These are phyloP conservation scores for Cichorium intybus DNA, from an alignment of 140 eudicot genomes.

Conservation along the genomic window DNA sequence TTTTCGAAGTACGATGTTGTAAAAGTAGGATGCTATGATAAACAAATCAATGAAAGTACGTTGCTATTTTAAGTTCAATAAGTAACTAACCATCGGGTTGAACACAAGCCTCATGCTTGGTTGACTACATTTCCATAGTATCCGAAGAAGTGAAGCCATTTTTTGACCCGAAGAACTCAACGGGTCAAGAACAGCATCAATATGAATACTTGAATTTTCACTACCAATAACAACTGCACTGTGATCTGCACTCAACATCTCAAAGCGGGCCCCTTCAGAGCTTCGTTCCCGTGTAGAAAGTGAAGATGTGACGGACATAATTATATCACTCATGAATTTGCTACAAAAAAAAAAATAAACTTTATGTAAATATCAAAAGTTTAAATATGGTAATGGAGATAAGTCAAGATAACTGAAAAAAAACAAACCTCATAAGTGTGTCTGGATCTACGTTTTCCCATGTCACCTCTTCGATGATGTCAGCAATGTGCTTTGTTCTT, in stretches of 20 bases:
- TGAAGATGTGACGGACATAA: slow-evolving; percentile 85
- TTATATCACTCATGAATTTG: slow-evolving; percentile 81
- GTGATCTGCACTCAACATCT: slow-evolving; percentile 63
- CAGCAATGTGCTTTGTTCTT: slow-evolving; percentile 75
- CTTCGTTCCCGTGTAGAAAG: slow-evolving; percentile 74
- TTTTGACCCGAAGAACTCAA: slow-evolving; percentile 94
- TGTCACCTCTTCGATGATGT: slow-evolving; percentile 64
- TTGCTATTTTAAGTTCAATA: slow-evolving; percentile 1
- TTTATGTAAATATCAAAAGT: slow-evolving; percentile 6
- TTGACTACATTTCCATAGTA: slow-evolving; percentile 63
- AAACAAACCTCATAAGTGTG: slow-evolving; percentile 68
- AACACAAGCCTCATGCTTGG: slow-evolving; percentile 95
- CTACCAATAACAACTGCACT: slow-evolving; percentile 75
- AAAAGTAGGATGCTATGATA: too few relatives aligned
- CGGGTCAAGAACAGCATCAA: slow-evolving; percentile 95
- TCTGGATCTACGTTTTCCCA: slow-evolving; percentile 88
- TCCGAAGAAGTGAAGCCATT: slow-evolving; percentile 73
- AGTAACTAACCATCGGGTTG: slow-evolving; percentile 81
- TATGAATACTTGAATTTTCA: slow-evolving; percentile 71
- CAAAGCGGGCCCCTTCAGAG: slow-evolving; percentile 94
- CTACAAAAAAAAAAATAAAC: slow-evolving; percentile 41
- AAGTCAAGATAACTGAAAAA: background rate
- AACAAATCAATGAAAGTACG: too few relatives aligned
- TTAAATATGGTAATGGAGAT: background rate
- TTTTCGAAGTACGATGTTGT: too few relatives aligned